Percentiles rank a stretch among this genome's conserved stretches.
Evolutionary conservation across 768 basidiomycete species (phyloP).

Genomic region (Dictyophora rubrovolvata): DNA sequence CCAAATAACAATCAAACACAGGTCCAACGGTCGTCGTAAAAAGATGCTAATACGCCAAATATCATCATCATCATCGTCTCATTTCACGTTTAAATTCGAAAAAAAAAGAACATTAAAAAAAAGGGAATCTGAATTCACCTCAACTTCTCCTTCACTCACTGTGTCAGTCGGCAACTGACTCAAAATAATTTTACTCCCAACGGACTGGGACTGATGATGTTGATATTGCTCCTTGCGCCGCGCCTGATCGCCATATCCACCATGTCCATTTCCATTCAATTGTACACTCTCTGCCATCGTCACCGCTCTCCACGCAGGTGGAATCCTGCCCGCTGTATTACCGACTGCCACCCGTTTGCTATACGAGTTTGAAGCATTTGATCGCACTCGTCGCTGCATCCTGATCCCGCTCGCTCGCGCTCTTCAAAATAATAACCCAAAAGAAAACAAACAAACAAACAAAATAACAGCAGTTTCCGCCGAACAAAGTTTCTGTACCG

Average conservation of each 20-base stretch:
- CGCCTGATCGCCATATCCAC: too few relatives aligned
- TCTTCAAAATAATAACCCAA: too few relatives aligned
- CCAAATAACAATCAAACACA: slow-evolving; percentile 51
- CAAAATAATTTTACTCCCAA: slow-evolving; percentile 58
- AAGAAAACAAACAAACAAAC: too few relatives aligned
- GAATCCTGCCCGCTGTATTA: slow-evolving; percentile 34
- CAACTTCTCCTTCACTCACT: slow-evolving; percentile 57
- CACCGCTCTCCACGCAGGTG: slow-evolving; percentile 50
- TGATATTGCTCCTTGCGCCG: too few relatives aligned
- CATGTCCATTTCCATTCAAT: too few relatives aligned
- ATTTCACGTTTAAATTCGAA: neutral
- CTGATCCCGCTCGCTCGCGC: too few relatives aligned
- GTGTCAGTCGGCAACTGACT: slow-evolving; percentile 52
- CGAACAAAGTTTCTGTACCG: too few relatives aligned
- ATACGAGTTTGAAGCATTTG: neutral
- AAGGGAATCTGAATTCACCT: slow-evolving; percentile 31
- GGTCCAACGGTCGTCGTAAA: slow-evolving; percentile 72
- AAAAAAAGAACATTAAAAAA: neutral
- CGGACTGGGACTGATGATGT: slow-evolving; percentile 15
- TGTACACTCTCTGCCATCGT: too few relatives aligned
- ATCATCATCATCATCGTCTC: neutral
- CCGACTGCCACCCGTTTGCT: slow-evolving; percentile 48
- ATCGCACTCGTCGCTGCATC: slow-evolving; percentile 4
- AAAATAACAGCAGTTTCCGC: too few relatives aligned
- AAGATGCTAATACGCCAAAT: slow-evolving; percentile 42